Conservation (phyloP, 495 filamentous ascomycete genomes). For the Daldinia vernicosa region DNA sequence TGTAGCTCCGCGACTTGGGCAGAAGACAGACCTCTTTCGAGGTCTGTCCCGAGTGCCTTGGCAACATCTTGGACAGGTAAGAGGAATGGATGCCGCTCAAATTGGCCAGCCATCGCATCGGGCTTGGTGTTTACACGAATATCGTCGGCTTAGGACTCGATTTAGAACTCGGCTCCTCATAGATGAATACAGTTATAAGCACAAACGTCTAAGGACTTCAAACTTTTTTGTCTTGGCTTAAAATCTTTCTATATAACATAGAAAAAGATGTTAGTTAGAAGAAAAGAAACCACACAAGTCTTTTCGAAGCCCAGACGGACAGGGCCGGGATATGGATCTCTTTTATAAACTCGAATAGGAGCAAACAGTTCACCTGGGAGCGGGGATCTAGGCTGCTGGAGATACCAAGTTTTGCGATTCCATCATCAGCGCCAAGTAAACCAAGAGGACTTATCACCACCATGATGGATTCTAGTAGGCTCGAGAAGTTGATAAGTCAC, state of each 20-base stretch:
- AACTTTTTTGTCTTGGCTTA: conserved; percentile 3
- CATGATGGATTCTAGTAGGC: conserved; percentile 26
- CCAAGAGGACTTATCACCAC: conserved; percentile 35
- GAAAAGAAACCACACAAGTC: conserved; percentile 1
- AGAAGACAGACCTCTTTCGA: conserved; percentile 66
- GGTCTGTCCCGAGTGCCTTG: conserved; percentile 59
- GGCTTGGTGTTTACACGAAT: conserved; percentile 8
- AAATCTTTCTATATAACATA: neutral
- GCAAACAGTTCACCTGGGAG: conserved; percentile 1
- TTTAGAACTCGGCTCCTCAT: conserved; percentile 22
- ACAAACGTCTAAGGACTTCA: neutral
- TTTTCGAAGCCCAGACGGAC: neutral
- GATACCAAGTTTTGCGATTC: conserved; percentile 20
- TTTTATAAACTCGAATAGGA: conserved; percentile 22
- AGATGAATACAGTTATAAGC: neutral
- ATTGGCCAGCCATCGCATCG: conserved; percentile 52
- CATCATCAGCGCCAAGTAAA: conserved; percentile 38
- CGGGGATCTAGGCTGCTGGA: conserved; percentile 14
- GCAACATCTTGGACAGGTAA: conserved; percentile 61
- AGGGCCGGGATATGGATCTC: conserved; percentile 3
- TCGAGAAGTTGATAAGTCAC: conserved; percentile 25
- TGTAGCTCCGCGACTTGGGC: conserved; percentile 60
- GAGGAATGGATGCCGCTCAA: conserved; percentile 62
- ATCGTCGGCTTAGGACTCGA: conserved; percentile 14
- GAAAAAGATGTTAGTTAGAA: neutral